phyloP scores from a whole-genome alignment of 1,139 yeast genomes.

The Nakaseomyces uthaithaninus region DNA sequence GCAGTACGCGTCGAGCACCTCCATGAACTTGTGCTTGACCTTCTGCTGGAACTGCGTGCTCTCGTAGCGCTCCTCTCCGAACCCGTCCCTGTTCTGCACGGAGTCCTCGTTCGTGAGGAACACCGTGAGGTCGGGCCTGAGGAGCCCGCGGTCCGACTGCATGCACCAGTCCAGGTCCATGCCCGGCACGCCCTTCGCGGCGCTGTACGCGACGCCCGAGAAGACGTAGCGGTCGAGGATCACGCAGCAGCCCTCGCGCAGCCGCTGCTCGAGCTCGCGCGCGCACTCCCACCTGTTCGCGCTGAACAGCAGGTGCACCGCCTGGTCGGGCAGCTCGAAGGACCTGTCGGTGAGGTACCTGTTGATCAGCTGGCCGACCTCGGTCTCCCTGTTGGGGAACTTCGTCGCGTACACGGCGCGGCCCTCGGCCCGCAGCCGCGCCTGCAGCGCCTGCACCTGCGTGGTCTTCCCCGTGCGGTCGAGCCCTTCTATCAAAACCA shows the following conservation, averaged over 20 bases:
- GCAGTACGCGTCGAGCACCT: neutral
- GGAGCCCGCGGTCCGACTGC: slow-evolving; percentile 74
- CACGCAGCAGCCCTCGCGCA: slow-evolving; percentile 50
- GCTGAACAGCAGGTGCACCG: slow-evolving; percentile 80
- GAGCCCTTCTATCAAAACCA: slow-evolving; percentile 83
- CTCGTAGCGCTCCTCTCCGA: slow-evolving; percentile 92
- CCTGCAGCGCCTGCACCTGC: slow-evolving; percentile 51
- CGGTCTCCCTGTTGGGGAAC: slow-evolving; percentile 82
- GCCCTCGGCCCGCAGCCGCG: slow-evolving; percentile 35
- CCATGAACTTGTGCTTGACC: slow-evolving; percentile 53
- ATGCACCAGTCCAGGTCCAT: slow-evolving; percentile 67
- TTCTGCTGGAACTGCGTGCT: slow-evolving; percentile 56
- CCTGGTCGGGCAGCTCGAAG: slow-evolving; percentile 54
- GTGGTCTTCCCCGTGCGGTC: slow-evolving; percentile 95
- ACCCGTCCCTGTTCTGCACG: slow-evolving; percentile 55
- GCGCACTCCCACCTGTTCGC: slow-evolving; percentile 92
- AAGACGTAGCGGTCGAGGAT: slow-evolving; percentile 82
- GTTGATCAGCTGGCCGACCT: slow-evolving; percentile 72
- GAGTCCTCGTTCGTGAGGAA: slow-evolving; percentile 61
- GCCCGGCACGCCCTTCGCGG: slow-evolving; percentile 55
- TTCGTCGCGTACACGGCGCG: slow-evolving; percentile 41
- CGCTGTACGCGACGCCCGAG: slow-evolving; percentile 87
- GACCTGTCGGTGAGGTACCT: slow-evolving; percentile 51
- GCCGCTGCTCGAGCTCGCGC: slow-evolving; percentile 38
- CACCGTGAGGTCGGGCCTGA: slow-evolving; percentile 75